Conservation (phyloP, 805 yeast genomes). For the Yamadazyma paraphyllophila region DNA sequence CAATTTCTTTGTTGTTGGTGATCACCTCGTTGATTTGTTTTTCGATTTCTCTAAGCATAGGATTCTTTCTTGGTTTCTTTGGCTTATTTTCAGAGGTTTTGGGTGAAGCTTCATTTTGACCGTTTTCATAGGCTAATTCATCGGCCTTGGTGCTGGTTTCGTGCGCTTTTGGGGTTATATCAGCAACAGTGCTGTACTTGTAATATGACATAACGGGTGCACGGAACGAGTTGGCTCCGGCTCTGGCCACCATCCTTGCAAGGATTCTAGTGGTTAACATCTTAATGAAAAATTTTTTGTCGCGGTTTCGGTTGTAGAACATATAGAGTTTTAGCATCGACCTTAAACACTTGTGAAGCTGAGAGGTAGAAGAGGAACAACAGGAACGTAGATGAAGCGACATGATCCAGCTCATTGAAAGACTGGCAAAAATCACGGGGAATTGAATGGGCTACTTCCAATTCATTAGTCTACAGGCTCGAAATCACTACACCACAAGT, state of each 20-base stretch:
- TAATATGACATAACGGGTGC: neutral
- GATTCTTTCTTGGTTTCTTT: conserved; percentile 14
- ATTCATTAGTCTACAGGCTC: no score
- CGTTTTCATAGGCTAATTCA: no score
- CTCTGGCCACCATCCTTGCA: conserved; percentile 1
- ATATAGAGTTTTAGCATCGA: no score
- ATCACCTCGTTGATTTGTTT: neutral
- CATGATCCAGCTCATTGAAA: no score
- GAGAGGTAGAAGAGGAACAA: neutral
- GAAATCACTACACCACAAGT: neutral
- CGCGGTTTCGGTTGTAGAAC: no score
- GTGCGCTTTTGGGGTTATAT: neutral
- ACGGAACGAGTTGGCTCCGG: neutral
- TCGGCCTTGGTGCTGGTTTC: no score
- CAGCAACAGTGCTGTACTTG: neutral
- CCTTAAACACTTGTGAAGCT: no score
- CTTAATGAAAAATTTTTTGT: neutral
- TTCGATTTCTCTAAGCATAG: conserved; percentile 26
- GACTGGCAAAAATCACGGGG: no score
- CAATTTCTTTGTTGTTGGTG: neutral
- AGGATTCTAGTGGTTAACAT: conserved; percentile 2
- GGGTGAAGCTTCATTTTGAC: neutral
- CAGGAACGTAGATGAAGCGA: no score
- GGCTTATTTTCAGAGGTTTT: conserved; percentile 16
- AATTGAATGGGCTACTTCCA: neutral